These are phyloP conservation scores for Cyclocybe cylindracea DNA, from an alignment of 768 basidiomycete species.

Conservation along the genomic window DNA sequence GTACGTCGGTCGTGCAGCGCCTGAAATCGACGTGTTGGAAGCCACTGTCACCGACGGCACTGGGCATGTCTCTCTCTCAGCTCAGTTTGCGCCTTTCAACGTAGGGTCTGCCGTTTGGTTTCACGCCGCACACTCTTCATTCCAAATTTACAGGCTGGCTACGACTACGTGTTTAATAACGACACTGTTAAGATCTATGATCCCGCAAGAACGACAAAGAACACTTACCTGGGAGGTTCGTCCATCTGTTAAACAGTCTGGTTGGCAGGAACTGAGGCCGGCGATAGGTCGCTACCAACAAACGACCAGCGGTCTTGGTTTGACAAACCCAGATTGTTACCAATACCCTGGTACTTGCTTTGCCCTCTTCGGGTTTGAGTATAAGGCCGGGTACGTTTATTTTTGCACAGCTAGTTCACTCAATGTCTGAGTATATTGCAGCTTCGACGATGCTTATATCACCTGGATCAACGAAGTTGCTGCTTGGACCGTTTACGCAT, in stretches of 20 bases:
- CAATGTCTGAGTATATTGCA: conserved; percentile 27
- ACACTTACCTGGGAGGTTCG: conserved; percentile 62
- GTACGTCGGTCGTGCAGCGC: conserved; percentile 65
- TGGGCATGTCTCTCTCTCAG: conserved; percentile 45
- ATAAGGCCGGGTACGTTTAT: conserved; percentile 42
- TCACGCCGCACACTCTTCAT: conserved; percentile 23
- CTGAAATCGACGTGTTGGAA: conserved; percentile 75
- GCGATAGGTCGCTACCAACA: conserved; percentile 58
- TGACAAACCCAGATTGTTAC: conserved; percentile 67
- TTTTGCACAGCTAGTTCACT: background rate
- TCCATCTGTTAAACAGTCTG: conserved; percentile 18
- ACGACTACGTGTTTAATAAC: conserved; percentile 49
- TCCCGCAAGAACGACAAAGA: conserved; percentile 41
- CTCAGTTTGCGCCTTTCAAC: conserved; percentile 62
- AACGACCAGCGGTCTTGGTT: conserved; percentile 64
- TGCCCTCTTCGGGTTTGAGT: conserved; percentile 48
- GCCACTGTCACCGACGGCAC: conserved; percentile 38
- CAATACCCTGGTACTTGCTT: conserved; percentile 35
- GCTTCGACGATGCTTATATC: conserved; percentile 58
- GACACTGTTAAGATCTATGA: conserved; percentile 50
- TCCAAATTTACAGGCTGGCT: conserved; percentile 42
- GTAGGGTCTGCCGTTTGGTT: conserved; percentile 37
- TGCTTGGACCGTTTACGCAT: conserved; percentile 57
- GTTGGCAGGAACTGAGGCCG: too few relatives aligned
- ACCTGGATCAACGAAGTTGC: conserved; percentile 65